Base-by-base conservation (phyloP, 768 basidiomycete species). In the Boletus fagicola region DNA sequence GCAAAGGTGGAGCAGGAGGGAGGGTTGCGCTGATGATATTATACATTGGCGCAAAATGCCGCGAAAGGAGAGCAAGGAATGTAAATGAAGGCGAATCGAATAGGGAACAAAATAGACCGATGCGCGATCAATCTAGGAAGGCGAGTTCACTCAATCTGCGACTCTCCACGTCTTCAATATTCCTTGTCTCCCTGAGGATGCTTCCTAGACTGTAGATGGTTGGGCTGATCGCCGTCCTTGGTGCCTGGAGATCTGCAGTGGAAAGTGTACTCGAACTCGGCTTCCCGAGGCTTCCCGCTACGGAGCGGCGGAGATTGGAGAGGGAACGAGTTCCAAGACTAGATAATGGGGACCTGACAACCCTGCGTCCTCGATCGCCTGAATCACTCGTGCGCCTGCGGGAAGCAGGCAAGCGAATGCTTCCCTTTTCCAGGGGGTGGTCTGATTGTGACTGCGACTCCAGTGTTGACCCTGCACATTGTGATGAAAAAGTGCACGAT, bases 121-220 rank as follows among this genome's bases (percentile, higher is more conserved):
- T 44, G 53, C 42, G 22, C 51, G 31, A 57, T 72, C 69, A 72
- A 60, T 73, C 61, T 66, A 87, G 71, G 66, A 90, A 91, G 53
- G 87, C 87, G 64, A 88, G 67, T 74, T 91, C 88, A 44, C 84
- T 83, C 76, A 89, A 73, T 69, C 86, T 74, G 70, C 87, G 75
- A 60, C 77, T 79, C 76, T 91, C 88, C 12, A 83, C 85, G 59
- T 91, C 87, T 66, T 81, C 75, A 40, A 90, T 88, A 40, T 69
- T 72, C 48, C 64, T 77, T 53, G 81, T 73, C 72, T 84, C 78
- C 35, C 75, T 50, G 57, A 83, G 49, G 51, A 91, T 88, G 54
- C 77, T 83, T 46, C 79, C 85, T 18, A 74, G 67, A 58, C 73
- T 83, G 64, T 90, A 82, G 55, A 88, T 79, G 46, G 79, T 83